These are phyloP conservation scores for Colletotrichum paranaense DNA, from an alignment of 2,329 filamentous ascomycete genomes.

Conservation along the genomic window DNA sequence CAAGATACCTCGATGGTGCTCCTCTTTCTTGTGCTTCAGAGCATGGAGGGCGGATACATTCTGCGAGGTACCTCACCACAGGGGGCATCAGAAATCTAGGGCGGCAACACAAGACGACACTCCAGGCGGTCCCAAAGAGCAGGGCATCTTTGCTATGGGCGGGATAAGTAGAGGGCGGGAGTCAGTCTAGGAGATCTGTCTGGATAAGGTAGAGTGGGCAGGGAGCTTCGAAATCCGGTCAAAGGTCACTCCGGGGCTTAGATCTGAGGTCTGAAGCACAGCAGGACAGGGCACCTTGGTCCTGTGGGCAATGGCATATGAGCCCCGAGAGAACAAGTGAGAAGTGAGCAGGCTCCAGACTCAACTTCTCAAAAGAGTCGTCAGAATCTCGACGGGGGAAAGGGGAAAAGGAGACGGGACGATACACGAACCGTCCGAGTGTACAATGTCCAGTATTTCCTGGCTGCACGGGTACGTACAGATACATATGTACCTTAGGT, in stretches of 20 bases:
- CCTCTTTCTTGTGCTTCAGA: background rate
- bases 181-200: background rate
- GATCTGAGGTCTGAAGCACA: conserved; percentile 31
- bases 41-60: background rate
- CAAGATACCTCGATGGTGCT: background rate
- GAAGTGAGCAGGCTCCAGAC: background rate
- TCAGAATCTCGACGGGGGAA: background rate
- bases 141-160: background rate
- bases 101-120: conserved; percentile 21
- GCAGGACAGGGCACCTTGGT: conserved; percentile 24
- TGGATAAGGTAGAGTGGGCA: conserved; percentile 18
- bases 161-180: background rate
- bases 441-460: background rate
- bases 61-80: background rate
- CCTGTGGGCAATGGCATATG: conserved; percentile 6
- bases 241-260: conserved; percentile 7
- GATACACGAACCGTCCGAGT: background rate
- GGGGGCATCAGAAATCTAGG: background rate
- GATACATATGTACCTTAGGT: no score
- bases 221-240: conserved; percentile 24
- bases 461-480: background rate
- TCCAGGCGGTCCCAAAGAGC: background rate
- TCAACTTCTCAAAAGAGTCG: no score
- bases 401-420: background rate
- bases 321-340: conserved; percentile 6